Conservation (phyloP, 177 flowering plant species). For the Vitis hybrid region DNA sequence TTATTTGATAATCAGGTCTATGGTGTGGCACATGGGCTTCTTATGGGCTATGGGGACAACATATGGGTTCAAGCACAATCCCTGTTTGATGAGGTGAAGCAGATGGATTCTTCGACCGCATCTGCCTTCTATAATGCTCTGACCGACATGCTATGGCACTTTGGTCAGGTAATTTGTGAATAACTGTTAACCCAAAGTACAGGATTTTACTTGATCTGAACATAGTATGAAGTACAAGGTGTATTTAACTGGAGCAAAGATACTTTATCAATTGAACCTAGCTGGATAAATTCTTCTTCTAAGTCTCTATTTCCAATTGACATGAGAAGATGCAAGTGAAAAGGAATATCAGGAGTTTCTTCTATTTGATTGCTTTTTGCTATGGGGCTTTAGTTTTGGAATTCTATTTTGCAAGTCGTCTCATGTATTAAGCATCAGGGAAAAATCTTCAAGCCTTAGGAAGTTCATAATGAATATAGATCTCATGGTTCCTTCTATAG, state of each 20-base stretch:
- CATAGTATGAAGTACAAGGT: no score
- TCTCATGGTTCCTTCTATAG: no score
- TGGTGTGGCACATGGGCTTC: constrained; percentile 97
- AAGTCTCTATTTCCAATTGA: not conserved
- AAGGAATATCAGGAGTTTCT: not conserved
- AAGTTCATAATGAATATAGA: no score
- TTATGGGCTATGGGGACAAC: constrained; percentile 68
- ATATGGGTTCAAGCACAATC: constrained; percentile 81
- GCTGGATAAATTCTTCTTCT: not conserved
- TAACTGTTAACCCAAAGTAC: not conserved
- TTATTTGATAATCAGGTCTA: constrained; percentile 85
- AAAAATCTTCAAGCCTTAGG: no score
- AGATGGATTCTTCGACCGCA: constrained; percentile 90
- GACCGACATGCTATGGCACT: constrained; percentile 98
- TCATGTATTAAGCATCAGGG: no score
- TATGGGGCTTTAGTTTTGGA: no score
- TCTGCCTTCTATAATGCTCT: constrained; percentile 98
- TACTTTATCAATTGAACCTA: not conserved
- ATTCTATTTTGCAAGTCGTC: no score
- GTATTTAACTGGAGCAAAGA: no score
- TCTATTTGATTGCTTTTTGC: not conserved
- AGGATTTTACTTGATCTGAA: no score
- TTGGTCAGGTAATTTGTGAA: constrained; percentile 73
- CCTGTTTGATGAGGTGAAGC: constrained; percentile 87
- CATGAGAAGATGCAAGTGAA: not conserved